These are phyloP conservation scores for Euclidium syriacum DNA, from an alignment of 345 rosid species.

Conservation along the genomic window DNA sequence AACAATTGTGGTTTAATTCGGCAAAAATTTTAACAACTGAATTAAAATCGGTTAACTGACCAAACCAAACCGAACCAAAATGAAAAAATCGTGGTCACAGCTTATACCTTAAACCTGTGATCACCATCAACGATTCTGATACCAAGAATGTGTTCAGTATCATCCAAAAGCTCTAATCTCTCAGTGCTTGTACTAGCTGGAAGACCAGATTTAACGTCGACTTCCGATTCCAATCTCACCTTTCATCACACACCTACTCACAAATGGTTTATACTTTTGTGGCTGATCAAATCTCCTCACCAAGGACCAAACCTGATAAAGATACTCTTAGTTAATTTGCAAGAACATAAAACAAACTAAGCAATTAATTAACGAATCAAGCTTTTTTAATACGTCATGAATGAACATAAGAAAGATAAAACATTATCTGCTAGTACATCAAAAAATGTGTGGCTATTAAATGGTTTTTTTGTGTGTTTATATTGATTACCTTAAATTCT, in stretches of 20 bases:
- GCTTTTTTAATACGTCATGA: no score
- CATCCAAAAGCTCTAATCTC: slow-evolving; percentile 75
- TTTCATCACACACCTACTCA: slow-evolving; percentile 72
- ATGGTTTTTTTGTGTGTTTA: no score
- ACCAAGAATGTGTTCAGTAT: slow-evolving; percentile 80
- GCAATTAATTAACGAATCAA: not conserved
- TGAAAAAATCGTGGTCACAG: no score
- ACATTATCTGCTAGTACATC: no score
- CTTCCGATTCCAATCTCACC: slow-evolving; percentile 81
- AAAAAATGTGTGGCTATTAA: no score
- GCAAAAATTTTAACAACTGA: no score
- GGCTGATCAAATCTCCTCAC: slow-evolving; percentile 95
- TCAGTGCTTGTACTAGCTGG: slow-evolving; percentile 96
- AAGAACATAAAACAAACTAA: not conserved
- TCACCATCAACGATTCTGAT: slow-evolving; percentile 87
- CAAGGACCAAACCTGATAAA: slow-evolving; percentile 86
- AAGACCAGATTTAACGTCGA: slow-evolving; percentile 83
- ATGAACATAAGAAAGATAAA: no score
- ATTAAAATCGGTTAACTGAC: no score
- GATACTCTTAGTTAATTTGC: not conserved
- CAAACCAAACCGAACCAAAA: no score
- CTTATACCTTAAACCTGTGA: slow-evolving; percentile 86
- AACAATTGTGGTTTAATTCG: no score
- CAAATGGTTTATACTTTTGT: slow-evolving; percentile 83
- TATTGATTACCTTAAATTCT: no score